phyloP scores from a whole-genome alignment of 306 rosid genomes.

The Vigna reflexopilosa region DNA sequence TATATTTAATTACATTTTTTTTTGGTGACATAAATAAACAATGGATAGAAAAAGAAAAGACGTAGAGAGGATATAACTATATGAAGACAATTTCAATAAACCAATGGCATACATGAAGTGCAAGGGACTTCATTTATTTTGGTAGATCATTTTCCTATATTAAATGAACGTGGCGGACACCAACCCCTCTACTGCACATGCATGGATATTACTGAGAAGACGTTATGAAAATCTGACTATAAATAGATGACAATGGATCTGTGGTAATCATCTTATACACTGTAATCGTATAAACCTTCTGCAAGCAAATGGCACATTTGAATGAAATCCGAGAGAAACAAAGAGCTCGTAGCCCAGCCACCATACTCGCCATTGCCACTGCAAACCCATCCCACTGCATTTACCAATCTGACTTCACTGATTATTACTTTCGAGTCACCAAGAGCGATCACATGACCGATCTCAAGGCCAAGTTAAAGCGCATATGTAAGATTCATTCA shows the following conservation, averaged over 20 bases:
- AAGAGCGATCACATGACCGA: no score
- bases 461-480: no score
- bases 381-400: no score
- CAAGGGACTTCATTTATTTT: not conserved
- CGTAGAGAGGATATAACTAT: not conserved
- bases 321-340: not conserved
- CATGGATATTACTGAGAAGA: not conserved
- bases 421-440: no score
- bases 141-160: not conserved
- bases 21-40: not conserved
- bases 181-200: not conserved
- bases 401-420: no score
- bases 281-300: not conserved
- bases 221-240: not conserved
- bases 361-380: no score
- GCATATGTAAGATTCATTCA: constrained; percentile 25
- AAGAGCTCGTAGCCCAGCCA: no score
- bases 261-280: not conserved
- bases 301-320: constrained; percentile 36
- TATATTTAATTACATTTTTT: no score
- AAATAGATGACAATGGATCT: not conserved
- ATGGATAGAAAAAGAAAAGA: not conserved
- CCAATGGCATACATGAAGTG: not conserved
- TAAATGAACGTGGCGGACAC: not conserved
- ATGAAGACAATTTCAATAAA: not conserved